A percentile compares a stretch with the other conserved stretches of the same genome.
phyloP scores from a whole-genome alignment of 495 filamentous ascomycete genomes.

The Copromyces sp. region DNA sequence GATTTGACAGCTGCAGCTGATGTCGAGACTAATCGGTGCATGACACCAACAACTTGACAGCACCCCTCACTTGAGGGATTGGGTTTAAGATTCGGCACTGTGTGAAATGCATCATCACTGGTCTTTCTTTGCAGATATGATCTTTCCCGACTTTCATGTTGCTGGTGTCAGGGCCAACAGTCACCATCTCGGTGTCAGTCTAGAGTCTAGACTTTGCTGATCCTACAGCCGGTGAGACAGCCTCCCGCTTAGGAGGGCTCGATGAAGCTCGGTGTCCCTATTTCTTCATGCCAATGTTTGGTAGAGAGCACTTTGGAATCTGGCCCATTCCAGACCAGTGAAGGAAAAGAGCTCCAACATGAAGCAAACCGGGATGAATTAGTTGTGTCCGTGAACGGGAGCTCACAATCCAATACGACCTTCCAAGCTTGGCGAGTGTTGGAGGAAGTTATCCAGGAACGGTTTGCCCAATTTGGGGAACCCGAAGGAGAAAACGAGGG shows the following conservation, averaged over 20 bases:
- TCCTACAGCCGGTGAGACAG: neutral
- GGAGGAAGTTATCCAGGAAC: neutral
- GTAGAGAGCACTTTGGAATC: neutral
- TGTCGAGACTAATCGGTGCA: neutral
- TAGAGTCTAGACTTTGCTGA: neutral
- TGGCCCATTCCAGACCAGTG: neutral
- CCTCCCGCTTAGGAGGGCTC: neutral
- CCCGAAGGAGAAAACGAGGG: neutral
- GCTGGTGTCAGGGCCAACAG: neutral
- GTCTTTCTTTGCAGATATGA: neutral
- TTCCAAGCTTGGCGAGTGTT: neutral
- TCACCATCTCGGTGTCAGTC: neutral
- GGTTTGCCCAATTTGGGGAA: neutral
- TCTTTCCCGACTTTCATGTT: neutral
- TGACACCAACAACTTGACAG: neutral
- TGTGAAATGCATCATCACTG: neutral
- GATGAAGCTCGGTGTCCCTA: neutral
- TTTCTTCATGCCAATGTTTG: neutral
- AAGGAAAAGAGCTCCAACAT: neutral
- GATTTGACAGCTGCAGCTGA: neutral
- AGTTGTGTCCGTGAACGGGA: neutral
- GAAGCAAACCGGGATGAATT: neutral
- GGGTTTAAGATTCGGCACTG: neutral
- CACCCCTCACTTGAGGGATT: neutral
- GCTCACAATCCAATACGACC: neutral